These are phyloP conservation scores for Samsoniella hepiali DNA, from an alignment of 2,329 filamentous ascomycete genomes.

Conservation along the genomic window DNA sequence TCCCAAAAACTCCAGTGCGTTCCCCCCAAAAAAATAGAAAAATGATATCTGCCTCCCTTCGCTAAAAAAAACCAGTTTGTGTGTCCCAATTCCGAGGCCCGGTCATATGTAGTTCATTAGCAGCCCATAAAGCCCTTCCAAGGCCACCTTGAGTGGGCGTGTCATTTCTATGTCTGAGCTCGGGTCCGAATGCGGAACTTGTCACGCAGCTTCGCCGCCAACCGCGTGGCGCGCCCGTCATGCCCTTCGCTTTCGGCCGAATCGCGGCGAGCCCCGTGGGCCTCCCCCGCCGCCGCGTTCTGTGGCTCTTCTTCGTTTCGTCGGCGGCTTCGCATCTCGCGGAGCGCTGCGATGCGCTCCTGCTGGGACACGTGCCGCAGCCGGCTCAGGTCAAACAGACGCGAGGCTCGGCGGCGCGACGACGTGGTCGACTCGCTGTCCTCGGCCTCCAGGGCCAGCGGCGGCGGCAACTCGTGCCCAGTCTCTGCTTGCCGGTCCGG, in stretches of 20 bases:
- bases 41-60: too few relatives aligned
- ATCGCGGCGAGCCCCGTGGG: background rate
- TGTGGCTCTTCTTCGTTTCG: conserved; percentile 21
- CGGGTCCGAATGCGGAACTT: conserved; percentile 52
- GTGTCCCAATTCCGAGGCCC: too few relatives aligned
- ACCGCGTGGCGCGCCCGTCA: conserved; percentile 38
- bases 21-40: too few relatives aligned
- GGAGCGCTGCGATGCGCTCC: conserved; percentile 59
- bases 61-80: too few relatives aligned
- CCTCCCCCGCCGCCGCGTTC: conserved; percentile 12
- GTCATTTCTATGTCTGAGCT: conserved; percentile 32
- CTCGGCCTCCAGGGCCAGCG: conserved; percentile 39
- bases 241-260: conserved; percentile 30
- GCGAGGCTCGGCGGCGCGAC: conserved; percentile 44
- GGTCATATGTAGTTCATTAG: too few relatives aligned
- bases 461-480: conserved; percentile 36
- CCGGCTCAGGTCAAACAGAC: conserved; percentile 54
- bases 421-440: conserved; percentile 32
- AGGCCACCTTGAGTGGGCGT: too few relatives aligned
- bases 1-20: too few relatives aligned
- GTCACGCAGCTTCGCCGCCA: conserved; percentile 50
- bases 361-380: conserved; percentile 57
- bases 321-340: conserved; percentile 37
- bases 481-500: conserved; percentile 35
- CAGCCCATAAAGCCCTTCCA: too few relatives aligned